phyloP scores from a whole-genome alignment of 2,329 filamentous ascomycete species.

The Phyllachora maydis region DNA sequence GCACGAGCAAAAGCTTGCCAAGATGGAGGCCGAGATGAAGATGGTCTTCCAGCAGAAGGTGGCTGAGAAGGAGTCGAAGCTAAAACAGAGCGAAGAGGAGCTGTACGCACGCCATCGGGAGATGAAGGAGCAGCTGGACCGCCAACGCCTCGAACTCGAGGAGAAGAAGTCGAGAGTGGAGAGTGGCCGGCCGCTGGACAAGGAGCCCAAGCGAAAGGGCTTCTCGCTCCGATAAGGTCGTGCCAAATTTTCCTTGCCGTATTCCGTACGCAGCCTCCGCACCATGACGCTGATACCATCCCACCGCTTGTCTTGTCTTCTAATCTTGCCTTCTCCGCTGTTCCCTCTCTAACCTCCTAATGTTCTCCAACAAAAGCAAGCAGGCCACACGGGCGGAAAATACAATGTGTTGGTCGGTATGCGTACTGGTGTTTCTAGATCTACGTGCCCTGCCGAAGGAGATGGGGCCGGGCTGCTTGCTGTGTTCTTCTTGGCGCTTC shows the following conservation, averaged over 20 bases:
- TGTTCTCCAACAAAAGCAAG: constrained; percentile 15
- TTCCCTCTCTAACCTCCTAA: constrained; percentile 24
- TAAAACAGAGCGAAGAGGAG: constrained; percentile 98
- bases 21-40: constrained; percentile 99
- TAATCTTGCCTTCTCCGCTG: constrained; percentile 16
- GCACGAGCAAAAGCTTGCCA: constrained; percentile 98
- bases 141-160: constrained; percentile 84
- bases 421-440: too few species aligned
- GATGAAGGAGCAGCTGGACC: constrained; percentile 99
- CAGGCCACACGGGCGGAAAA: too few species aligned
- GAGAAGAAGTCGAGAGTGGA: constrained; percentile 96
- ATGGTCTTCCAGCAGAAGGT: constrained; percentile 99
- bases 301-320: constrained; percentile 31
- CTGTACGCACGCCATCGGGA: constrained; percentile 93
- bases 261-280: too few species aligned
- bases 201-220: constrained; percentile 97
- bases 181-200: constrained; percentile 85
- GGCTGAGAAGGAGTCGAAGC: constrained; percentile 96
- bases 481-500: too few species aligned
- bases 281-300: constrained; percentile 39
- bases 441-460: too few species aligned
- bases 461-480: too few species aligned
- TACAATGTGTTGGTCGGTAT: constrained; percentile 4
- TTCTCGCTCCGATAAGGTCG: constrained; percentile 96
- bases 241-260: too few species aligned